Evolutionary conservation across 1,284 basidiomycete species (phyloP), one percentile per base, ranked within the genome.

Genomic region (Hortiboletus rubellus): DNA sequence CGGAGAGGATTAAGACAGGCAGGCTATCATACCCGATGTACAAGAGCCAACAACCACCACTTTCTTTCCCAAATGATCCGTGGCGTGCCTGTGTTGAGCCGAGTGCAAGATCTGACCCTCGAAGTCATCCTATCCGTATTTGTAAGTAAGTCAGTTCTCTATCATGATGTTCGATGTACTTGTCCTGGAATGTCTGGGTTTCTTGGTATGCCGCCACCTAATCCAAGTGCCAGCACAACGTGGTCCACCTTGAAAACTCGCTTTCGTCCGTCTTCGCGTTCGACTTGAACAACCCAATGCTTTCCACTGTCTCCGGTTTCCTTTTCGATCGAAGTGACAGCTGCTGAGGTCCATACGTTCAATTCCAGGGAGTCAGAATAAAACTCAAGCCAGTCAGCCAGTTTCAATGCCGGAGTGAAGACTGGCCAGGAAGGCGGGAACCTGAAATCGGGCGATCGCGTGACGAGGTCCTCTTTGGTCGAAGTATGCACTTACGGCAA

Each of bases 11-110:
- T 5, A 50, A 22, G 5, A 37, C 2, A 45, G 12, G 33, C 8
- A 50, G 40, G 3, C 45, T 41, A 18, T 44, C 69, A 10, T 55
- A 81, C 81, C 84, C 18, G 83, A 85, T 31, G 82, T 86, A 53
- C 82, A 82, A 30, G 84, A 77, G 1, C 86, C 86, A 8, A 88
- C 73, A 3, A 88, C 79, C 11, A 81, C 79, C 2, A 82, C 84
- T 58, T 81, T 83, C 73, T 87, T 86, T 15, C 81, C 84, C 10
- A 60, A 60, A 67, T 82, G 81, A 52, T 83, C 79, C 3, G 65
- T 66, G 0, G 82, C 83, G 15, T 67, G 70, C 24, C 76, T 77
- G 67, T 86, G 80, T 49, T 77, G 56, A 15, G 71, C 76, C 7
- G 86, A 87, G 69, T 89, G 86, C 17, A 84, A 64, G 2, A 82